These are phyloP conservation scores for Nitzschia putrida DNA, from an alignment of 108 stramenopile species.

Conservation along the genomic window DNA sequence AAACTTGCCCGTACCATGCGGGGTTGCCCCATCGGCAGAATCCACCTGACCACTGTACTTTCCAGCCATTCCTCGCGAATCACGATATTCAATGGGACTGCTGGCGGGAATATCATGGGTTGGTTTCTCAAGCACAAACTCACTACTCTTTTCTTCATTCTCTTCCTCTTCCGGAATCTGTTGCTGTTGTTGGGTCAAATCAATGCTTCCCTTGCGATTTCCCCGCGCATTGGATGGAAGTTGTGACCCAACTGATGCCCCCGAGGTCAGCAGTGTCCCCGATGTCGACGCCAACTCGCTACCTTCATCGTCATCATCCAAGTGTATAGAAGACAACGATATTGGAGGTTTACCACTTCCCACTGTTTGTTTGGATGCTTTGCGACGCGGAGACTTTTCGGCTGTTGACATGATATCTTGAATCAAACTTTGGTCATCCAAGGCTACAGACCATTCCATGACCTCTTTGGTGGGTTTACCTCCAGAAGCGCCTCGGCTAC, in stretches of 20 bases:
- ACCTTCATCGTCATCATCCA: neutral
- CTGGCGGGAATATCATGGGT: neutral
- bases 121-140: neutral
- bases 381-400: neutral
- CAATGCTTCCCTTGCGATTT: neutral
- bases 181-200: neutral
- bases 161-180: conserved; percentile 9
- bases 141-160: neutral
- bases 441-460: conserved; percentile 2
- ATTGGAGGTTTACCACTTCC: neutral
- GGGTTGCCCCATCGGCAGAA: neutral
- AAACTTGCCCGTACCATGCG: conserved; percentile 32
- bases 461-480: conserved; percentile 2
- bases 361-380: neutral
- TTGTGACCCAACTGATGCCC: neutral
- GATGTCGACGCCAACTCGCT: neutral
- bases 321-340: conserved; percentile 1
- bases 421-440: neutral
- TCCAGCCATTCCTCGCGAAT: conserved; percentile 56
- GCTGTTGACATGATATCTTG: neutral
- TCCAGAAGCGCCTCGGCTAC: neutral
- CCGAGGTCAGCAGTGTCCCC: neutral
- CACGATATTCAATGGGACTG: conserved; percentile 25
- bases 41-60: conserved; percentile 55
- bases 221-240: neutral